Evolutionary conservation across 805 yeast species (phyloP).

Genomic region (Monosporozyma unispora): DNA sequence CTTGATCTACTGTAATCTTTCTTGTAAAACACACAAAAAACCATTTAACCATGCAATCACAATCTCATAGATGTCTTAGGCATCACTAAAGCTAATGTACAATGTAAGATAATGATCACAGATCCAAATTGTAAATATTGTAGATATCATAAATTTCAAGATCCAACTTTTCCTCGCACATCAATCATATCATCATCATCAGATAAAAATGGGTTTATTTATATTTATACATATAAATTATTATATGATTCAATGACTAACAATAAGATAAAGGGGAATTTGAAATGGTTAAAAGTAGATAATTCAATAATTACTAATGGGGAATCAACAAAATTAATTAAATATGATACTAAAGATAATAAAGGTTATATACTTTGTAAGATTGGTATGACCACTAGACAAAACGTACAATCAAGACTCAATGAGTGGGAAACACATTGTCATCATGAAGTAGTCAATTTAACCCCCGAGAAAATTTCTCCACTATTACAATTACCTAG

Average conservation of each 20-base stretch:
- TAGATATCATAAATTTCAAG: slow-evolving; percentile 16
- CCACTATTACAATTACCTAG: slow-evolving; percentile 1
- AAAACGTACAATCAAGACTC: slow-evolving; percentile 18
- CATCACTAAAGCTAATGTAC: slow-evolving; percentile 16
- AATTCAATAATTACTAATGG: slow-evolving; percentile 11
- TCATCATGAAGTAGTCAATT: slow-evolving; percentile 19
- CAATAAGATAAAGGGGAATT: background rate
- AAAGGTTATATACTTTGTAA: slow-evolving; percentile 20
- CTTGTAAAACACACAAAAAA: background rate
- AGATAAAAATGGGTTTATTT: slow-evolving; percentile 17
- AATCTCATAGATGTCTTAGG: slow-evolving; percentile 17
- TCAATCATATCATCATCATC: background rate
- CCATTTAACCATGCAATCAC: background rate
- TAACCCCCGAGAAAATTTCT: slow-evolving; percentile 20
- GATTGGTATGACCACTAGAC: slow-evolving; percentile 26
- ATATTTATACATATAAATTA: slow-evolving; percentile 21
- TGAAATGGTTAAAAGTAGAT: slow-evolving; percentile 17
- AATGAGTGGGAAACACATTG: slow-evolving; percentile 24
- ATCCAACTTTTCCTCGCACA: background rate
- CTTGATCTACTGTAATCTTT: too few species aligned
- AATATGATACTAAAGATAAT: slow-evolving; percentile 2
- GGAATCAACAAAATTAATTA: background rate
- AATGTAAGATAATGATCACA: slow-evolving; percentile 12
- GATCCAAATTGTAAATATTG: slow-evolving; percentile 10
- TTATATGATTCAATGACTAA: slow-evolving; percentile 12